Percentiles rank a stretch among this genome's conserved stretches.
Evolutionary conservation across 1,139 yeast genomes (phyloP).

Genomic region (Scheffersomyces illinoinensis): DNA sequence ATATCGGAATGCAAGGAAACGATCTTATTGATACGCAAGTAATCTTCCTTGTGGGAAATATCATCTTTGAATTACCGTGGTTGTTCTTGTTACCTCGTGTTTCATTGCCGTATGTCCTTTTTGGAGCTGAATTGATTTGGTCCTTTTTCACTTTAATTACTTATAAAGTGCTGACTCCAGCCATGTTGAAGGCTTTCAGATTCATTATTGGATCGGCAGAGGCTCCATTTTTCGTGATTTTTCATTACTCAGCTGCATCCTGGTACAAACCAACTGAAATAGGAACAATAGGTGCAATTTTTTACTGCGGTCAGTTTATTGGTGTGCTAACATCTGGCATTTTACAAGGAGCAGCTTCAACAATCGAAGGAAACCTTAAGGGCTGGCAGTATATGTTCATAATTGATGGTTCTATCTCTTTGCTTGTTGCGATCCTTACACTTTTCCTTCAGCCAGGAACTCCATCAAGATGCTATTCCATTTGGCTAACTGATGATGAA

Average conservation of each 20-base stretch:
- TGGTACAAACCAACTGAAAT: constrained; percentile 30
- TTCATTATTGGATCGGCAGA: constrained; percentile 30
- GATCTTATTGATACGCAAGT: constrained; percentile 31
- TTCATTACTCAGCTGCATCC: constrained; percentile 23
- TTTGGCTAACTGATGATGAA: constrained; percentile 31
- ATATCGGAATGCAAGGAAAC: constrained; percentile 28
- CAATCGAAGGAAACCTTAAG: constrained; percentile 14
- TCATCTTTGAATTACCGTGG: constrained; percentile 27
- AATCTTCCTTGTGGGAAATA: constrained; percentile 25
- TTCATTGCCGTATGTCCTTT: constrained; percentile 24
- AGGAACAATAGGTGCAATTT: constrained; percentile 26
- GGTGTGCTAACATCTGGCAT: constrained; percentile 32
- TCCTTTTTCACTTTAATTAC: constrained; percentile 24
- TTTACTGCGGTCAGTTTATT: constrained; percentile 30
- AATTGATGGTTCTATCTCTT: constrained; percentile 27
- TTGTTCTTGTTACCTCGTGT: constrained; percentile 21
- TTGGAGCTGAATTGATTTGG: constrained; percentile 26
- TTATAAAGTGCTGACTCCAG: constrained; percentile 16
- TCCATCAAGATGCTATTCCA: constrained; percentile 27
- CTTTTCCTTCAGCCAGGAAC: constrained; percentile 31
- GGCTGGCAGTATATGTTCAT: constrained; percentile 37
- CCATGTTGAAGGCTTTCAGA: constrained; percentile 26
- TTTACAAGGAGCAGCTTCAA: constrained; percentile 26
- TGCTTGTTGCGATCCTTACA: constrained; percentile 25
- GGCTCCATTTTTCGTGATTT: constrained; percentile 24